Evolutionary conservation across 106 monocot genomes (phyloP), one percentile per base, ranked within the genome.

Genomic region (Platanthera zijinensis): DNA sequence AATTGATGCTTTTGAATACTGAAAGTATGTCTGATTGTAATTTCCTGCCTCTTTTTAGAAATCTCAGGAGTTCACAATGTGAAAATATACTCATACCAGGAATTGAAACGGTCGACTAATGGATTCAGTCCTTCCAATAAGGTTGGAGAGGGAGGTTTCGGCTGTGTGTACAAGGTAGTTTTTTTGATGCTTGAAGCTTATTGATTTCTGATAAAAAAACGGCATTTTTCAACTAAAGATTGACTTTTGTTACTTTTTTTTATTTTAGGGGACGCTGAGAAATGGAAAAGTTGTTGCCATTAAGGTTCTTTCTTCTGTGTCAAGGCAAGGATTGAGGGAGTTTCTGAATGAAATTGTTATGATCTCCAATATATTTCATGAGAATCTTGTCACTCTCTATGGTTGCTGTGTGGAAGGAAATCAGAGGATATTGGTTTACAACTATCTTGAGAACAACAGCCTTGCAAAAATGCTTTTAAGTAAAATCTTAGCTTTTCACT

Each of bases 371-470:
- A 77, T 88, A 28, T 32, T 67, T n/a, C 88, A 88, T 78, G 83
- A 85, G 50, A 88, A 88, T 57, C 83, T 88, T 56, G 80, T 85
- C 10, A 83, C 50, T 18, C 19, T 88, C 8, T 52, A 72, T 75
- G 88, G 88, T 49, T 88, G 80, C 71, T 88, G 88, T 69, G 57
- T 80, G 28, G 88, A 88, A 57, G 70, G 32, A 50, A 15, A 77
- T 56, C 85, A 78, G 22, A 74, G 88, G 52, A 88, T 88, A 50
- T 71, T 88, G 19, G 75, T 88, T 4, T 88, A 88, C 59, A 71
- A 83, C 50, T 88, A 89, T 80, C 85, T 88, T 45, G 85, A 80
- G 71, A 88, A 88, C 69, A 88, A 88, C 66, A 85, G 85, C 75
- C 83, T 88, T 75, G 53, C 82, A 18, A 82, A 81, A 21, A 80